Evolutionary conservation across 257 asterid genomes (phyloP), one percentile per base, ranked within the genome.

Genomic region (Fraxinus cuspidata): DNA sequence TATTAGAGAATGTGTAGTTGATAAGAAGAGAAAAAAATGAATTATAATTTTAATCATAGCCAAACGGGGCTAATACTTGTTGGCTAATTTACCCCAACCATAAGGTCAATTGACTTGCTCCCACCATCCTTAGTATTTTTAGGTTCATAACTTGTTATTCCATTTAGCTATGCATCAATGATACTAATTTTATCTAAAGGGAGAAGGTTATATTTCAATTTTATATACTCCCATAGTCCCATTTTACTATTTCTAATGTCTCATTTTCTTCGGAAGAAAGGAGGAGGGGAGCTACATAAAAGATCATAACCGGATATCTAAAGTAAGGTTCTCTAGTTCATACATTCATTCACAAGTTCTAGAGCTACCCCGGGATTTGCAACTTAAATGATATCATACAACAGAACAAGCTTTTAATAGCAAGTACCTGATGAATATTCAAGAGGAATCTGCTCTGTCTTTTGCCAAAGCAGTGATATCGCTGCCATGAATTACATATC

Each of bases 381-480:
- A 35, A 66, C 63, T 16, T 74, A 27, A 71, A 56, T 13, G 31
- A 13, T 38, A 9, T 37, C 49, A 71, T 64, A 31, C 19, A 29
- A 44, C 19, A 7, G 16, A 71, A 64, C 68, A 71, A 29, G 31
- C 32, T 73, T 58, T 68, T 34, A 25, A 79, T 51, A 28, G 40
- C 66, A 76, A 64, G 77, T 81, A 90, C 96, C 92, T 90, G 91
- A 42, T 82, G 87, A 75, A 90, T 84, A 77, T 85, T 87, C 86
- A 89, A 90, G 96, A 74, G 74, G 89, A 79, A 90, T 79, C 79
- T 87, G 87, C 88, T 83, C 83, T 87, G 86, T 87, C 93, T 83
- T 88, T 90, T 74, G 92, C 93, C 90, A 90, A 86, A 79, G 93
- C 88, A 74, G 93, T 90, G 73, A 90, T 90, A 80, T 90, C 96